phyloP scores from a whole-genome alignment of 257 asterid genomes.

The Capsicum rhomboideum region DNA sequence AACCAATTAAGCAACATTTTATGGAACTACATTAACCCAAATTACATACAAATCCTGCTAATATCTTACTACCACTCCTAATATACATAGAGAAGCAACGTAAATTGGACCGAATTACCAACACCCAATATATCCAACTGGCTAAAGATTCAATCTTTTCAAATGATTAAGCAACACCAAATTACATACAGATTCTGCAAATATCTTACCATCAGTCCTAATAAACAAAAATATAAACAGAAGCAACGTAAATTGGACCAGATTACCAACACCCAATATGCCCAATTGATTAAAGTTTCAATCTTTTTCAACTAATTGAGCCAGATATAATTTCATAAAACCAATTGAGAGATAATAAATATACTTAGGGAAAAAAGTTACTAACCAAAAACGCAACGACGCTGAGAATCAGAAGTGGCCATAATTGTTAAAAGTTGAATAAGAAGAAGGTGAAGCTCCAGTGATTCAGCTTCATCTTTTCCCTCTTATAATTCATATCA shows the following conservation, averaged over 20 bases:
- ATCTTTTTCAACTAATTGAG: not conserved
- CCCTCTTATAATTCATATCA: not conserved
- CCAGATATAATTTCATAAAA: not conserved
- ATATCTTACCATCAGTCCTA: not conserved
- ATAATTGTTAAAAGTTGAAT: conserved; percentile 9
- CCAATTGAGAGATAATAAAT: not conserved
- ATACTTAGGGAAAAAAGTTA: not conserved
- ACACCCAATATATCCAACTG: not conserved
- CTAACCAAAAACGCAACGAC: conserved; percentile 89
- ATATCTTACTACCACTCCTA: not conserved
- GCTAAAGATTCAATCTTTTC: not conserved
- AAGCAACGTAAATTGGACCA: not conserved
- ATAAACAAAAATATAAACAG: not conserved
- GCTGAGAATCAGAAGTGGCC: conserved; percentile 63
- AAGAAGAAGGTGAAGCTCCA: conserved; percentile 28
- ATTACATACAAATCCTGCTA: too few relatives aligned
- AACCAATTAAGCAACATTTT: too few relatives aligned
- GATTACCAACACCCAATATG: not conserved
- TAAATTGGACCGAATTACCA: not conserved
- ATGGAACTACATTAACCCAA: too few relatives aligned
- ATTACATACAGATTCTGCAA: not conserved
- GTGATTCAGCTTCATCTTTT: conserved; percentile 24
- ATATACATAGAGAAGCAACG: not conserved
- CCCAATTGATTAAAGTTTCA: not conserved
- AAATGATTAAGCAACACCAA: not conserved